phyloP scores from a whole-genome alignment of 495 filamentous ascomycete genomes.

The Gamarada debralockiae region DNA sequence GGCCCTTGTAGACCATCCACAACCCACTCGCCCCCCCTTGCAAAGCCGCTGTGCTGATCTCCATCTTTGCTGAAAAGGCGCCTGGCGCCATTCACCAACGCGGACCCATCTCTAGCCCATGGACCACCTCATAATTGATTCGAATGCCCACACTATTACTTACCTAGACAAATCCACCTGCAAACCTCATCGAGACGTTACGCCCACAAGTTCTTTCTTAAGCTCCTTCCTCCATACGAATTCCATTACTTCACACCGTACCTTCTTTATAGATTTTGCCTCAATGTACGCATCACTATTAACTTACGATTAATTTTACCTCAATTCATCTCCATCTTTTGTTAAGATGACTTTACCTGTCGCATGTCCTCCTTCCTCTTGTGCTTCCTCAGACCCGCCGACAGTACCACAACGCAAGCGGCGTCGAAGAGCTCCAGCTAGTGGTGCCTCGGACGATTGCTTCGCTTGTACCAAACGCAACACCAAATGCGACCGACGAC shows the following conservation, averaged over 20 bases:
- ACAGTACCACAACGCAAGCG: slow-evolving; percentile 62
- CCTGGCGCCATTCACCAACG: too few species aligned
- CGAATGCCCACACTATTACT: slow-evolving; percentile 14
- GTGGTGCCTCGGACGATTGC: slow-evolving; percentile 91
- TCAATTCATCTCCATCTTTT: background rate
- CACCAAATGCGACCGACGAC: slow-evolving; percentile 82
- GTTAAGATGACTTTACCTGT: slow-evolving; percentile 26
- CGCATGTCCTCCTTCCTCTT: slow-evolving; percentile 22
- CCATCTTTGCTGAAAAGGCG: background rate
- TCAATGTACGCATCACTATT: background rate
- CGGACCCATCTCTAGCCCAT: background rate
- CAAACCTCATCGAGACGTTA: slow-evolving; percentile 13
- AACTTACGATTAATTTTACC: background rate
- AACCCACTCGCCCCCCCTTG: background rate
- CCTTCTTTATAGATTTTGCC: background rate
- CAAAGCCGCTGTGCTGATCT: slow-evolving; percentile 19
- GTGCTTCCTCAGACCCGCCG: slow-evolving; percentile 15
- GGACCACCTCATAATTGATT: slow-evolving; percentile 17
- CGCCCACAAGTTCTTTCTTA: slow-evolving; percentile 6
- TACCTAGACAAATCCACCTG: background rate
- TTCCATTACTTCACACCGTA: too few species aligned
- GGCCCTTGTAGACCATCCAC: background rate
- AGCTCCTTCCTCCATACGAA: background rate
- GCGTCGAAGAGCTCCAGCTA: slow-evolving; percentile 81
- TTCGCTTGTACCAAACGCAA: slow-evolving; percentile 85